Conservation (phyloP, 2,329 filamentous ascomycete species). For the Xylaria multiplex region DNA sequence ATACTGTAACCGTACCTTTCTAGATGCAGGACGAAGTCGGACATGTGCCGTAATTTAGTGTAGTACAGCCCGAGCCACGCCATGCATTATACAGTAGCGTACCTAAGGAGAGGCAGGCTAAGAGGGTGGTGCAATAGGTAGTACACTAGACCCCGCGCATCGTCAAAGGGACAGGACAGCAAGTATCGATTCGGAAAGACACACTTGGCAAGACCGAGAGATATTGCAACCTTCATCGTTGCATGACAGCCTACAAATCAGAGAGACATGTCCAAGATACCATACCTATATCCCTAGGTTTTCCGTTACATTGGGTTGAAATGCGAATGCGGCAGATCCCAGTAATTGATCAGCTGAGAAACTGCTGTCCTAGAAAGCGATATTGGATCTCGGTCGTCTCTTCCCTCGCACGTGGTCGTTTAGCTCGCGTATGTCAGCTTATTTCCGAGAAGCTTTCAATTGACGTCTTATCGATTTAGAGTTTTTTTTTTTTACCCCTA, state of each 20-base stretch:
- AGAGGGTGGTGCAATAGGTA: no score
- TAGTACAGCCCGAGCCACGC: conserved; percentile 25
- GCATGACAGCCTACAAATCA: conserved; percentile 9
- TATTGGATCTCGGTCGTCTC: conserved; percentile 1
- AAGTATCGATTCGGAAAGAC: conserved; percentile 31
- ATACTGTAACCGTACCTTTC: conserved; percentile 26
- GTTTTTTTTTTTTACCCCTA: neutral
- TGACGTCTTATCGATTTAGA: conserved; percentile 3
- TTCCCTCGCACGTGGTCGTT: conserved; percentile 17
- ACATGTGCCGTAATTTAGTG: conserved; percentile 29
- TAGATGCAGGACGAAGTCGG: conserved; percentile 29
- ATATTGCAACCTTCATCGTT: conserved; percentile 22
- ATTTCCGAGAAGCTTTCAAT: conserved; percentile 2
- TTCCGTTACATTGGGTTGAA: conserved; percentile 14
- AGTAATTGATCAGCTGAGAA: conserved; percentile 17
- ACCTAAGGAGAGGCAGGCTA: neutral
- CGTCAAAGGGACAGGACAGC: conserved; percentile 36
- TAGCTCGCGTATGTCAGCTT: conserved; percentile 23
- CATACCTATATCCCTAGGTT: neutral
- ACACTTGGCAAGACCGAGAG: neutral
- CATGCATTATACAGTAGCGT: conserved; percentile 18
- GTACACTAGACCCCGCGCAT: conserved; percentile 19
- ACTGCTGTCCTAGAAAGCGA: conserved; percentile 8
- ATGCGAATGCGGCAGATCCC: conserved; percentile 9
- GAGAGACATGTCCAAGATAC: conserved; percentile 9